phyloP scores from a whole-genome alignment of 2,329 filamentous ascomycete genomes.

The Fonsecaea pugnacius region DNA sequence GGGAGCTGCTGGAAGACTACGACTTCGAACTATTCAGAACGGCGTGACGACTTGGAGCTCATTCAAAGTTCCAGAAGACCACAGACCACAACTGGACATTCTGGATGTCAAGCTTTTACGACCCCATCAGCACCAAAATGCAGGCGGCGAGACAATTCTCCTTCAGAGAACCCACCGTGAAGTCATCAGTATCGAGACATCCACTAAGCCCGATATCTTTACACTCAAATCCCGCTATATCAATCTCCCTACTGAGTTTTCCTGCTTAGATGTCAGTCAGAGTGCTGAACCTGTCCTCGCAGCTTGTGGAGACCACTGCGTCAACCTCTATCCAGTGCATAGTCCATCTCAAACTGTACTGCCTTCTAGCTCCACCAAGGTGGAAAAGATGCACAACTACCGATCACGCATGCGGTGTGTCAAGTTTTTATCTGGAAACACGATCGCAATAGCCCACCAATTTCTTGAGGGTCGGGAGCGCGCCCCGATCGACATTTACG shows the following conservation, averaged over 20 bases:
- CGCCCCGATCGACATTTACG: conserved; percentile 56
- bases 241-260: conserved; percentile 51
- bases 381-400: conserved; percentile 36
- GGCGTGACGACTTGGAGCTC: conserved; percentile 41
- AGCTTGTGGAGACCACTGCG: conserved; percentile 54
- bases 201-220: conserved; percentile 46
- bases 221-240: conserved; percentile 40
- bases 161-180: conserved; percentile 62
- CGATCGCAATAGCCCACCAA: conserved; percentile 57
- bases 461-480: conserved; percentile 42
- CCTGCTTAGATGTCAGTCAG: conserved; percentile 54
- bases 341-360: conserved; percentile 42
- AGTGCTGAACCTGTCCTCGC: conserved; percentile 53
- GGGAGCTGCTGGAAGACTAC: conserved; percentile 63
- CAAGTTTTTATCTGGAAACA: conserved; percentile 56
- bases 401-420: conserved; percentile 53
- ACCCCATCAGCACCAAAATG: conserved; percentile 44
- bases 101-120: conserved; percentile 60
- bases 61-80: conserved; percentile 33
- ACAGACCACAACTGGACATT: conserved; percentile 59
- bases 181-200: conserved; percentile 41
- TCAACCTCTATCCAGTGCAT: conserved; percentile 54
- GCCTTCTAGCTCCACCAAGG: conserved; percentile 44
- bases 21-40: conserved; percentile 55
- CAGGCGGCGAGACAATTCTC: conserved; percentile 54